Conservation (phyloP, 2,329 filamentous ascomycete species). For the Amylocarpus encephaloides region DNA sequence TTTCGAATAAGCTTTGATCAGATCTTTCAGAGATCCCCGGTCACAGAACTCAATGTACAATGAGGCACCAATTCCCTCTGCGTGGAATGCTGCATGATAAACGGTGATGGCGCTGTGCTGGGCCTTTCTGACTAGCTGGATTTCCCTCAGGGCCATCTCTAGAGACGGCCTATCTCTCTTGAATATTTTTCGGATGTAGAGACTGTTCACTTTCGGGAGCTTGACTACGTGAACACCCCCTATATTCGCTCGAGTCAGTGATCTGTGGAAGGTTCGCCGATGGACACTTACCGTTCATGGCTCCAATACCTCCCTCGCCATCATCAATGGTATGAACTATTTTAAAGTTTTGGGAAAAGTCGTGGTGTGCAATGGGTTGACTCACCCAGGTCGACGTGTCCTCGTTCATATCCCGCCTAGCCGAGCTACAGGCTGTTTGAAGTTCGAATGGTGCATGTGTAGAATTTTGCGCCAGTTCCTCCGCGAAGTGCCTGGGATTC, state of each 20-base stretch:
- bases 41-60: slow-evolving; percentile 29
- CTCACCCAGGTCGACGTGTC: slow-evolving; percentile 4
- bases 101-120: slow-evolving; percentile 20
- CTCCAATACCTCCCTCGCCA: slow-evolving; percentile 20
- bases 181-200: slow-evolving; percentile 21
- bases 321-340: slow-evolving; percentile 23
- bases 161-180: background rate
- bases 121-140: slow-evolving; percentile 19
- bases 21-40: slow-evolving; percentile 21
- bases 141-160: slow-evolving; percentile 13
- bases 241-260: background rate
- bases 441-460: background rate
- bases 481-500: slow-evolving; percentile 8
- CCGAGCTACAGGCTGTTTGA: slow-evolving; percentile 1
- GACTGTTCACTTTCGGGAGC: slow-evolving; percentile 4
- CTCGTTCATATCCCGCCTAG: slow-evolving; percentile 1
- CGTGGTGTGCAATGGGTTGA: slow-evolving; percentile 3
- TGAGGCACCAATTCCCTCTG: slow-evolving; percentile 11
- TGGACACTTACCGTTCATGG: slow-evolving; percentile 23
- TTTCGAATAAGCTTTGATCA: slow-evolving; percentile 18
- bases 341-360: slow-evolving; percentile 18
- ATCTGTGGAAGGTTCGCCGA: slow-evolving; percentile 6
- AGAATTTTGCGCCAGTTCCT: background rate
- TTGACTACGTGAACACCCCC: slow-evolving; percentile 7
- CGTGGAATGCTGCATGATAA: slow-evolving; percentile 21